Base-by-base conservation (phyloP, 148 eudicot species). In the Fagopyrum tataricum region DNA sequence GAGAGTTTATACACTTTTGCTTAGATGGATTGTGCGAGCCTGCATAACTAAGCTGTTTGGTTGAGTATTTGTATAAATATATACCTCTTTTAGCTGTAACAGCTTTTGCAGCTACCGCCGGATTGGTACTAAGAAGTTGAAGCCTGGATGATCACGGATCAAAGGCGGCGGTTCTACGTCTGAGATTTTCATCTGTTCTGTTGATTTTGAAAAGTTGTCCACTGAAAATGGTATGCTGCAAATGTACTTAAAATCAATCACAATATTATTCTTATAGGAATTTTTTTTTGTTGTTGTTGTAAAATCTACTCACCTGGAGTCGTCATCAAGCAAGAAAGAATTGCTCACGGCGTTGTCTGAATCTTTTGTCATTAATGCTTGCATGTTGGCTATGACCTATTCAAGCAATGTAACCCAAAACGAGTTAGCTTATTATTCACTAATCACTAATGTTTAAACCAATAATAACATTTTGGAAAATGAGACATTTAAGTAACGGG, bases 141-240 rank as follows among this genome's bases (percentile, higher is more conserved):
- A 92, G 59, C 88, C 96, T 58, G 93, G 61, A 59, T 90, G 86
- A 69, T 90, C 96, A 49, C 88, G 85, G 78, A 92, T 88, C 74
- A 88, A 90, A 23, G 96, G 88, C 4, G 93, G 96, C 24, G 93
- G 96, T 72, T 88, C 93, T 53, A 92, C 85, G 72, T 90, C 90
- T 13, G 87, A 76, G 76, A 90, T 84, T 48, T 82, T 89, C 70
- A 90, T 79, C 66, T 76, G 85, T 56, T 88, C 93, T 79, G 87
- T 90, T 49, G 97, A 90, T 83, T 88, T 90, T 14, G 90, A 81
- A 68, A 92, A 71, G 75, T 90, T 96, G 73, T 92, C 97, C 13
- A 83, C 89, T 21, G 96, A 85, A 78, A 92, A 92, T 40, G 97
- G 97, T 77, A 92, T 92, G 81, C 95, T 89, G 88, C 85, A 81